These are phyloP conservation scores for Dactylellina sp. DNA, from an alignment of 2,329 filamentous ascomycete species.

Conservation along the genomic window DNA sequence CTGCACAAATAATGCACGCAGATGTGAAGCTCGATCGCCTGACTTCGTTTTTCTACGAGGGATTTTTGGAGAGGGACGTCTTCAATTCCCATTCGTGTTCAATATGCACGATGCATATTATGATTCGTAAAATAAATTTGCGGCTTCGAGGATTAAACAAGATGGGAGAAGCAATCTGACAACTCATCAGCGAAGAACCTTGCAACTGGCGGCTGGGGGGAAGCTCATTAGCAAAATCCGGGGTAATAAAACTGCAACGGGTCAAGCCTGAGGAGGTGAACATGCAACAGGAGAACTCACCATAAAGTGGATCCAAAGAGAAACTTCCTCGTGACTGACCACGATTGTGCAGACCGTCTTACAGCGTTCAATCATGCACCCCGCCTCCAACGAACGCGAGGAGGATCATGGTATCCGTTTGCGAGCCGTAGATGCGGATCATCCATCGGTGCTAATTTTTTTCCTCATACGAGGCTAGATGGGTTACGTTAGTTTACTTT, in stretches of 20 bases:
- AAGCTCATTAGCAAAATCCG: slow-evolving; percentile 55
- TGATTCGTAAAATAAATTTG: slow-evolving; percentile 55
- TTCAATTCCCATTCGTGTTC: slow-evolving; percentile 55
- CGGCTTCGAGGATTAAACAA: slow-evolving; percentile 48
- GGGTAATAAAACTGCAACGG: slow-evolving; percentile 56
- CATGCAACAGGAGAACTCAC: slow-evolving; percentile 42
- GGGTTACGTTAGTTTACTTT: slow-evolving; percentile 40
- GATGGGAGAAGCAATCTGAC: slow-evolving; percentile 48
- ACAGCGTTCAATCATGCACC: slow-evolving; percentile 55
- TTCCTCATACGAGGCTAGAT: slow-evolving; percentile 27
- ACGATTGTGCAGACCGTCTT: slow-evolving; percentile 57
- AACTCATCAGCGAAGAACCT: slow-evolving; percentile 57
- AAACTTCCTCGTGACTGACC: slow-evolving; percentile 56
- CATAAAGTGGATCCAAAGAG: slow-evolving; percentile 50
- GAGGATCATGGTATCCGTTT: slow-evolving; percentile 55
- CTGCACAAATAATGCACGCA: slow-evolving; percentile 57
- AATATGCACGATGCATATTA: slow-evolving; percentile 56
- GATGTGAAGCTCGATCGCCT: slow-evolving; percentile 56
- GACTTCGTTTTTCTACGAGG: slow-evolving; percentile 56
- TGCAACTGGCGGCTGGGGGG: slow-evolving; percentile 45
- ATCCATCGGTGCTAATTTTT: slow-evolving; percentile 51
- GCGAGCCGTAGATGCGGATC: slow-evolving; percentile 56
- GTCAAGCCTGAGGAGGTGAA: slow-evolving; percentile 46
- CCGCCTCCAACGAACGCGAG: slow-evolving; percentile 49
- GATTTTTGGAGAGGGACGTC: slow-evolving; percentile 46